Percentiles rank a stretch among this genome's conserved stretches.
These are phyloP conservation scores for Magnaporthiopsis poae DNA, from an alignment of 2,329 filamentous ascomycete genomes.

Conservation along the genomic window DNA sequence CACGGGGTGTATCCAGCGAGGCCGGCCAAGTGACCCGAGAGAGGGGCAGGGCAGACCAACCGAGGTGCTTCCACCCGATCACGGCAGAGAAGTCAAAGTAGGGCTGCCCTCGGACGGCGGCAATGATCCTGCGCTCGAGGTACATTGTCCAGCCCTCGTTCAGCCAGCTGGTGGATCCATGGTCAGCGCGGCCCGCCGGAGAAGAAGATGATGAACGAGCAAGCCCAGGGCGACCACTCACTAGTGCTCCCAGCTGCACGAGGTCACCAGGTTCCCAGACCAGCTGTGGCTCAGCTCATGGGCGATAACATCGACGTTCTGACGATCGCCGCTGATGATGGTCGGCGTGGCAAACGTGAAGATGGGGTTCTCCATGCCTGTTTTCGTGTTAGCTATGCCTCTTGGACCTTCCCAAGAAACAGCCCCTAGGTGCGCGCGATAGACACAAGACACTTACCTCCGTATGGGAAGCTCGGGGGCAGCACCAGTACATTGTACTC, in stretches of 20 bases:
- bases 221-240: constrained; percentile 26
- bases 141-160: constrained; percentile 90
- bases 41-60: constrained; percentile 24
- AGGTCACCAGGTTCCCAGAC: constrained; percentile 79
- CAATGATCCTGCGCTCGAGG: constrained; percentile 75
- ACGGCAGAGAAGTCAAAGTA: constrained; percentile 91
- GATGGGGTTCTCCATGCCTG: constrained; percentile 80
- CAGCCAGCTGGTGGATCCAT: constrained; percentile 40
- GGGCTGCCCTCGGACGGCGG: constrained; percentile 67
- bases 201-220: too few species aligned
- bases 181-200: background rate
- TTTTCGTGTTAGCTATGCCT: constrained; percentile 17
- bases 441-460: constrained; percentile 39
- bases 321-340: constrained; percentile 78
- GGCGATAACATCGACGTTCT: constrained; percentile 93
- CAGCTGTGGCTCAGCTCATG: constrained; percentile 71
- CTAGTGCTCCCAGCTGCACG: constrained; percentile 74
- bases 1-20: background rate
- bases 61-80: constrained; percentile 82
- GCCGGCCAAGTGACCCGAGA: background rate
- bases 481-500: constrained; percentile 89
- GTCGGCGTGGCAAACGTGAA: constrained; percentile 94
- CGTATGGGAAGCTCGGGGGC: constrained; percentile 82
- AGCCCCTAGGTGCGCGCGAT: constrained; percentile 1
- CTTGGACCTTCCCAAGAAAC: background rate